Evolutionary conservation across 768 basidiomycete species (phyloP).

Genomic region (Punctularia strigosozonata): DNA sequence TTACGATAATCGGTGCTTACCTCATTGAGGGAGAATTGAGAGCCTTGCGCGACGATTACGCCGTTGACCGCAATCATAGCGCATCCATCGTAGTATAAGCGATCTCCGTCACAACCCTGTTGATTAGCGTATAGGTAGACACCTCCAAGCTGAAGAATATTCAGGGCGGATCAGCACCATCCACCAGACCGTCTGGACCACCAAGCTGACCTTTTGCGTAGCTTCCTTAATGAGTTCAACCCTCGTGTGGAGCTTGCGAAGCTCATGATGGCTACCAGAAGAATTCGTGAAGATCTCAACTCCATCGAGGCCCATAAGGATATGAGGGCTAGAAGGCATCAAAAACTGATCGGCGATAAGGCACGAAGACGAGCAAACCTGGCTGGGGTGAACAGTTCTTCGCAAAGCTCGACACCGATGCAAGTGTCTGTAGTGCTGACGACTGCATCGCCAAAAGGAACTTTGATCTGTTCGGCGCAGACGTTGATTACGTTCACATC

Average conservation of each 20-base stretch:
- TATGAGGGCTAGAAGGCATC: slow-evolving; percentile 64
- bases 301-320: slow-evolving; percentile 94
- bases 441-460: slow-evolving; percentile 93
- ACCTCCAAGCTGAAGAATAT: slow-evolving; percentile 64
- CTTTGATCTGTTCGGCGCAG: slow-evolving; percentile 46
- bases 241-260: slow-evolving; percentile 87
- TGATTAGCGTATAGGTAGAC: slow-evolving; percentile 98
- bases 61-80: slow-evolving; percentile 96
- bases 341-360: background rate
- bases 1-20: too few species aligned
- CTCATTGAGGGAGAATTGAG: slow-evolving; percentile 91
- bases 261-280: slow-evolving; percentile 94
- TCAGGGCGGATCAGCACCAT: background rate
- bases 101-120: slow-evolving; percentile 97
- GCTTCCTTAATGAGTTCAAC: slow-evolving; percentile 96
- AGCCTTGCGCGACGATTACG: slow-evolving; percentile 83
- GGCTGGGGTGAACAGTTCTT: slow-evolving; percentile 93
- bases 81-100: slow-evolving; percentile 96
- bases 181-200: background rate
- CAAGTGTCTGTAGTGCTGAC: slow-evolving; percentile 91
- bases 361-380: slow-evolving; percentile 41
- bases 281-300: slow-evolving; percentile 99
- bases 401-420: slow-evolving; percentile 93
- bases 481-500: slow-evolving; percentile 1
- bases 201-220: slow-evolving; percentile 64